Base-by-base conservation (phyloP, 2,329 filamentous ascomycete species). In the Cyphellophora attinorum region DNA sequence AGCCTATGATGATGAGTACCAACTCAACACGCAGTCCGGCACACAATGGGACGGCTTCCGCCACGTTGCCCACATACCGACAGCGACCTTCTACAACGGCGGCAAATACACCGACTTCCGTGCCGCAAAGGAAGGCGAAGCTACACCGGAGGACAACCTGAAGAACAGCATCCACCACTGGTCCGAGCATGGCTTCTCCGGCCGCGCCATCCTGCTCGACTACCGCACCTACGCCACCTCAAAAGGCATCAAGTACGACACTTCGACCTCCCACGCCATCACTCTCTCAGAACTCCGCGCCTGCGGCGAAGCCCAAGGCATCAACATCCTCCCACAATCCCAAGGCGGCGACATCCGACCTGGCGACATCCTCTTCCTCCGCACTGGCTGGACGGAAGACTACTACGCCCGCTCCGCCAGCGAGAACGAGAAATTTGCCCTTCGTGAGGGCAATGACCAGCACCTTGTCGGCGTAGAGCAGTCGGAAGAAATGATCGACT, bases 351-450 rank as follows among this genome's bases (percentile, higher is more conserved):
- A 72, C 40, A 65, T 75, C 45, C 64, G 64, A 39, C 55, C 67
- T 2, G 80, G 79, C 4, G 79, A 84, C 41, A 72, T 85, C 35
- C 62, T 85, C 8, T 62, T 84, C 29, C 53, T 85, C 13, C 67
- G 79, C 12, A 76, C 71, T 2, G 79, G 80, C 1, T 74, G 70
- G 46, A 72, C 75, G 5, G 68, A 78, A 45, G 60, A 68, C 8
- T 71, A 81, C 38, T 61, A 75, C 45, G 54, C 55, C 4, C 68
- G 65, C 6, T 57, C 48, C 1, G 42, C 52, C 1, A 53, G 51
- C 15, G 54, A 60, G 28, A 52, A 57, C 13, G 45, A 41, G 11
- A 46, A 43, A 15, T 56, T 55, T 3, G 57, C 54, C 3, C 41
- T 51, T 5, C 53, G 58, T 11, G 44, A 39, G 14, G 61, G 60